Evolutionary conservation across 1,284 basidiomycete genomes (phyloP), one percentile per base, ranked within the genome.

Genomic region (Papiliotrema flavescens): DNA sequence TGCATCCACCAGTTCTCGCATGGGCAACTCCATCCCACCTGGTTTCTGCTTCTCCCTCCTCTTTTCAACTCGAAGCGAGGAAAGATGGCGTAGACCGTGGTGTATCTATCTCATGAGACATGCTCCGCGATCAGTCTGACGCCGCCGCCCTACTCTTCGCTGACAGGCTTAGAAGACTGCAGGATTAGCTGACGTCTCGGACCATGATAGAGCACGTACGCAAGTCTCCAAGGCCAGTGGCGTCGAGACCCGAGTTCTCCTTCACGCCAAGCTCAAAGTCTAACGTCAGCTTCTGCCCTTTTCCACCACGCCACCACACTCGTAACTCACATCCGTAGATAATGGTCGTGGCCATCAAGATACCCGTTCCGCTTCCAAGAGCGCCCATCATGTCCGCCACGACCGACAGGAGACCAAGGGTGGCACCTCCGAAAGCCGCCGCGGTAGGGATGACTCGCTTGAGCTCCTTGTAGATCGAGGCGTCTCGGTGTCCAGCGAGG

Each of bases 401-500:
- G 52, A 98, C 93, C n/a, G 89, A 91, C 20, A 98, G 81, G 22
- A 96, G 80, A 47, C 95, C 95, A 32, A 98, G 87, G 57, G 94
- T 89, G 24, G 94, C 96, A 53, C 95, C 95, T 56, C 95, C 96
- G 63, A 98, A 91, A 2, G 94, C 91, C 15, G 95, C 95, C 8
- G 96, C 95, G 19, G 94, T 98, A 0, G 95, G 95, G 62, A 98
- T 96, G 62, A 98, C 88, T 46, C 92, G 85, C 82, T 98, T 98
- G 61, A 98, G 84, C 75, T 98, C 95, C 82, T 97, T 98, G 84
- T 98, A 98, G 90, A 98, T 96, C 26, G 87, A 89, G 35, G 89
- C 92, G 73, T 98, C 95, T 63, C 93, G 87, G 76, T 97, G 94
- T 54, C 95, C 94, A 23, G 94, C 93, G 85, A 98, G 95, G 54